phyloP scores from a whole-genome alignment of 192 early-diverging fungal genomes.

The Coemansia sp. region DNA sequence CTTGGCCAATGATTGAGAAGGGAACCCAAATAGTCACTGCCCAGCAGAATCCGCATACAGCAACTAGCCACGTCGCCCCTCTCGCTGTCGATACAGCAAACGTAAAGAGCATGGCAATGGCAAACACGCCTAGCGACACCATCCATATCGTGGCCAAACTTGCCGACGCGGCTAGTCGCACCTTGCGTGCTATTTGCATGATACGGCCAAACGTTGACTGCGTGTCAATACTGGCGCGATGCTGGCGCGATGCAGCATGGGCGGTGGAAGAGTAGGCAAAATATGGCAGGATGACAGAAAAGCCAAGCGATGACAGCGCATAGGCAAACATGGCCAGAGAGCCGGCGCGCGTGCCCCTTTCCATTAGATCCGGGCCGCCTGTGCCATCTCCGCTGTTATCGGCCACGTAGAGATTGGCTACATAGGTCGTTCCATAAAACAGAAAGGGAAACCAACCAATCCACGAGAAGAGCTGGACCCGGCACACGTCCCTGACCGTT shows the following conservation, averaged over 20 bases:
- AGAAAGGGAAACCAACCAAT: slow-evolving; percentile 96
- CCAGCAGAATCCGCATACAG: slow-evolving; percentile 78
- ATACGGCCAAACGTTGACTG: neutral
- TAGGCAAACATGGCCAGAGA: slow-evolving; percentile 81
- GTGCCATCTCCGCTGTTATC: slow-evolving; percentile 1
- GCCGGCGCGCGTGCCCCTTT: slow-evolving; percentile 69
- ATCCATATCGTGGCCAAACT: slow-evolving; percentile 65
- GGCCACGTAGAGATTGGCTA: slow-evolving; percentile 41
- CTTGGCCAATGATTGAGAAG: slow-evolving; percentile 78
- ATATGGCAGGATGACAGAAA: slow-evolving; percentile 34
- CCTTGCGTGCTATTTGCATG: neutral
- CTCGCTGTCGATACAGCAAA: slow-evolving; percentile 54
- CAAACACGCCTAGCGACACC: slow-evolving; percentile 63
- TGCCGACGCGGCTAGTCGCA: slow-evolving; percentile 13
- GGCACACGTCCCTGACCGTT: slow-evolving; percentile 72
- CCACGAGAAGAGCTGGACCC: slow-evolving; percentile 92
- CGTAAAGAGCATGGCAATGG: slow-evolving; percentile 63
- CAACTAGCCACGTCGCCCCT: slow-evolving; percentile 66
- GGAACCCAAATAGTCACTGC: slow-evolving; percentile 90
- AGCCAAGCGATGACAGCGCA: slow-evolving; percentile 65
- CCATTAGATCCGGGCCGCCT: slow-evolving; percentile 18
- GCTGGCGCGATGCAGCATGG: neutral
- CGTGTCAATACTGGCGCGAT: neutral
- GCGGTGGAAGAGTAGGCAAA: slow-evolving; percentile 30
- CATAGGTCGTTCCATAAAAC: slow-evolving; percentile 71